Evolutionary conservation across 2,329 filamentous ascomycete genomes (phyloP), one percentile per base, ranked within the genome.

Genomic region (Cladobotryum protrusum): DNA sequence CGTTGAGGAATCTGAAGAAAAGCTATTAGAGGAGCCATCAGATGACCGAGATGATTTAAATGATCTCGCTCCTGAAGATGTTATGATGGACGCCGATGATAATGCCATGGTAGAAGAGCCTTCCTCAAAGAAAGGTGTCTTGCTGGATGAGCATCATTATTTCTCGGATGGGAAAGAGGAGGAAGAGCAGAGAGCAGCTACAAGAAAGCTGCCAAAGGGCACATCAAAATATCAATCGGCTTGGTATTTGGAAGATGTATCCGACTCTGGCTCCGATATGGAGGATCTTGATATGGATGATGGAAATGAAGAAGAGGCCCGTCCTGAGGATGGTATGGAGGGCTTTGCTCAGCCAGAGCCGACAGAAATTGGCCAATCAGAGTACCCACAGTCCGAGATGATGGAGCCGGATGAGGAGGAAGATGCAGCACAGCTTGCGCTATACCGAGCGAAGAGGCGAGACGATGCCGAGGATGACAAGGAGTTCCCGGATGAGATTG

Each of bases 401-500:
- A 96, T 97, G 70, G 70, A 89, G 46, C 88, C 86, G 1, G 85
- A 96, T 59, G 90, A 96, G 55, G 90, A 95, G 61, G 86, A 80
- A 12, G 80, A 85, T 57, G 79, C 87, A 2, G 78, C 84, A 59
- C 84, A 95, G 63, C 77, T 99, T 37, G 87, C 83, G 49, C 86
- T 86, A 41, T 99, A 90, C 69, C 83, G 93, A 36, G 77, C 81
- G 46, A 83, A 83, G 56, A 89, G 90, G 61, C 82, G 83, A 46
- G 83, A 83, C 19, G 92, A 96, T 58, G 89, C 83, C 4, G 81
- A 91, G 45, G 91, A 97, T 13, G 93, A 99, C 67, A 81, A 87
- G 48, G 92, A 97, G 66, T 99, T 97, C 67, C 93, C 93, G 0
- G 93, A 99, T 57, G 93, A 99, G 68, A 93, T 99, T 51, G 95